Base-by-base conservation (phyloP, 1,284 basidiomycete genomes). In the Bondarzewia mesenterica region DNA sequence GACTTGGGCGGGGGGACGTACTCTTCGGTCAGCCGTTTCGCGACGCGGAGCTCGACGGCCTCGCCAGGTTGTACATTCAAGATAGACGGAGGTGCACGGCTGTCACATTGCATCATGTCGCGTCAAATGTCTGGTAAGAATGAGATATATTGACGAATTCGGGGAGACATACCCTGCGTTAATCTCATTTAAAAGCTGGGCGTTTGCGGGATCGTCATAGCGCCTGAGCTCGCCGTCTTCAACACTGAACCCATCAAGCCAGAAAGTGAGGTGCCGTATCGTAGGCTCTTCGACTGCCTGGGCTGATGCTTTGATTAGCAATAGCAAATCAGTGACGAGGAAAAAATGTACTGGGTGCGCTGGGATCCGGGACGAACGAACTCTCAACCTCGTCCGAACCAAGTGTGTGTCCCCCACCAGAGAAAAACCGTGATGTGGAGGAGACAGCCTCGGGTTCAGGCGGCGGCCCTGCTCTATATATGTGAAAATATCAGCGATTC, bases 171-270 rank as follows among this genome's bases (percentile, higher is more conserved):
- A 89, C 78, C 93, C 93, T 5, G 82, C 68, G 56, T 93, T 83
- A 59, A 98, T 89, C 50, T 89, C 83, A 1, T 74, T 72, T 3
- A 99, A 72, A 15, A 91, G 72, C 50, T 80, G 75, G 39, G 82
- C 74, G 59, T 93, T 85, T 5, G 70, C 74, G 0, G 93, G 90
- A 55, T 93, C 83, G 49, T 91, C 88, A 62, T 96, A 97, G 36
- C 78, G 71, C 75, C 88, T 78, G 49, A 98, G 71, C 35, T 85
- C 83, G 2, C 93, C 93, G 56, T 94, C 91, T 58, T 95, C 93
- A 49, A 99, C 81, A 41, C 85, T 87, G 68, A 98, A 98, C 0
- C 95, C 95, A 55, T 98, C 81, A 29, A 84, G 75, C 95, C 96
- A 99, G 67, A 99, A 93, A 0, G 89, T 95, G 32, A 98, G 72